Evolutionary conservation across 129 eudicot genomes (phyloP).

Genomic region (Saussurea involucrata): DNA sequence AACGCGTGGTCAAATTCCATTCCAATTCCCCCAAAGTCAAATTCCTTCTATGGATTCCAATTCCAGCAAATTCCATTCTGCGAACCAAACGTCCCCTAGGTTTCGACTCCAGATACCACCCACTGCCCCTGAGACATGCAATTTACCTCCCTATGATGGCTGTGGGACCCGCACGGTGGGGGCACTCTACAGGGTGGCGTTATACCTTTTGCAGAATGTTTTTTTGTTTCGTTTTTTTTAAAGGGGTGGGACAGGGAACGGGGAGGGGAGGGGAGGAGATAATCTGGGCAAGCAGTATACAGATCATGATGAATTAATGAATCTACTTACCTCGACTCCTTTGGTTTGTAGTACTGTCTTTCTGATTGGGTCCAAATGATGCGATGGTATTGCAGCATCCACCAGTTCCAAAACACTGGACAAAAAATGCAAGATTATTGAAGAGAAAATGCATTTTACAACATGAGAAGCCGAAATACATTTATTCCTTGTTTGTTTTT

Average conservation of each 20-base stretch:
- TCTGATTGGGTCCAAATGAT: slow-evolving; percentile 63
- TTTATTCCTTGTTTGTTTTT: too few relatives aligned
- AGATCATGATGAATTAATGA: not conserved
- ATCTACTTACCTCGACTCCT: slow-evolving; percentile 76
- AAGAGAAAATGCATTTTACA: not conserved
- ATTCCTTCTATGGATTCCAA: too few relatives aligned
- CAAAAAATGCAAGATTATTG: slow-evolving; percentile 8
- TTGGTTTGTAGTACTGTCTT: slow-evolving; percentile 61
- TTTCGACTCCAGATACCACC: too few relatives aligned
- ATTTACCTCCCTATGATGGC: not conserved
- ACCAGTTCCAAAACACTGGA: slow-evolving; percentile 86
- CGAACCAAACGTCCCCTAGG: too few relatives aligned
- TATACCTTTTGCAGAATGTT: not conserved
- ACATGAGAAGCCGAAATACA: not conserved
- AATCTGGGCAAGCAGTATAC: not conserved
- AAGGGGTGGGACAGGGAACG: not conserved
- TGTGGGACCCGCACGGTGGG: not conserved
- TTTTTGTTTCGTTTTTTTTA: not conserved
- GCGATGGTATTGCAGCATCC: slow-evolving; percentile 89
- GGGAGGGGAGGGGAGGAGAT: not conserved
- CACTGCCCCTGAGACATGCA: not conserved
- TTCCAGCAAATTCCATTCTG: too few relatives aligned
- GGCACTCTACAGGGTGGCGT: not conserved
- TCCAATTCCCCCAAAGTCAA: too few relatives aligned
- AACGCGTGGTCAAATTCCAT: too few relatives aligned